A percentile compares a stretch with the other conserved stretches of the same genome.
Conservation (phyloP, 768 basidiomycete genomes). For the Phaffia tasmanica region DNA sequence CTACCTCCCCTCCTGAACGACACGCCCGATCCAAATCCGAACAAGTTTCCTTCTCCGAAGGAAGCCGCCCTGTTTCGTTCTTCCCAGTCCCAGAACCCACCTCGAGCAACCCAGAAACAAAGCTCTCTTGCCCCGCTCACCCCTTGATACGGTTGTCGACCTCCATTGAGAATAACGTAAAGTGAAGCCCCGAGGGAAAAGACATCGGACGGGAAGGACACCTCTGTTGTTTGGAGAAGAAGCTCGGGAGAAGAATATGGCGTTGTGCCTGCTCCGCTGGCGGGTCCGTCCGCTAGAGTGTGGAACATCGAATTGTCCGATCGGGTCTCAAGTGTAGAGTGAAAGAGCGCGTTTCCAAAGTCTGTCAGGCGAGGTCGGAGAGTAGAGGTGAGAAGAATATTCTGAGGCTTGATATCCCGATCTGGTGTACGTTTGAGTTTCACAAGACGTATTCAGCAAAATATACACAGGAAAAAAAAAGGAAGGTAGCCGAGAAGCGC, state of each 20-base stretch:
- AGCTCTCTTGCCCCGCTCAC: constrained; percentile 35
- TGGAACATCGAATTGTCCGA: too few relatives aligned
- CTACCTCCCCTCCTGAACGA: constrained; percentile 10
- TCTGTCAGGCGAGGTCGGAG: constrained; percentile 38
- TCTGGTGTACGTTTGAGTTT: neutral
- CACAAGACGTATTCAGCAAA: neutral
- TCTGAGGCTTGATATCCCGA: constrained; percentile 41
- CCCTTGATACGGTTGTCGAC: constrained; percentile 40
- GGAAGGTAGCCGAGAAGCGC: neutral
- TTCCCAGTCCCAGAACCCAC: constrained; percentile 40
- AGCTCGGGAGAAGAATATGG: constrained; percentile 42
- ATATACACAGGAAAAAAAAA: neutral
- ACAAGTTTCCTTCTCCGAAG: constrained; percentile 25
- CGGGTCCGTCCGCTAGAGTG: constrained; percentile 29
- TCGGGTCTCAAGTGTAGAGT: constrained; percentile 16
- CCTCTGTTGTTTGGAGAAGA: constrained; percentile 35
- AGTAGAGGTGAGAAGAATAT: constrained; percentile 31
- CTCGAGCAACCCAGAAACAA: constrained; percentile 38
- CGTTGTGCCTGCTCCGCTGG: constrained; percentile 41
- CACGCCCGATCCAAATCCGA: neutral
- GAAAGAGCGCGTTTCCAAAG: constrained; percentile 40
- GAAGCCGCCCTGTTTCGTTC: constrained; percentile 33
- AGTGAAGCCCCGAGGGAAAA: constrained; percentile 43
- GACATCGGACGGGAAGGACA: constrained; percentile 41
- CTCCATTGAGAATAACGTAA: constrained; percentile 36